Evolutionary conservation across 305 asterid genomes (phyloP).

Genomic region (Fraxinus albicans): DNA sequence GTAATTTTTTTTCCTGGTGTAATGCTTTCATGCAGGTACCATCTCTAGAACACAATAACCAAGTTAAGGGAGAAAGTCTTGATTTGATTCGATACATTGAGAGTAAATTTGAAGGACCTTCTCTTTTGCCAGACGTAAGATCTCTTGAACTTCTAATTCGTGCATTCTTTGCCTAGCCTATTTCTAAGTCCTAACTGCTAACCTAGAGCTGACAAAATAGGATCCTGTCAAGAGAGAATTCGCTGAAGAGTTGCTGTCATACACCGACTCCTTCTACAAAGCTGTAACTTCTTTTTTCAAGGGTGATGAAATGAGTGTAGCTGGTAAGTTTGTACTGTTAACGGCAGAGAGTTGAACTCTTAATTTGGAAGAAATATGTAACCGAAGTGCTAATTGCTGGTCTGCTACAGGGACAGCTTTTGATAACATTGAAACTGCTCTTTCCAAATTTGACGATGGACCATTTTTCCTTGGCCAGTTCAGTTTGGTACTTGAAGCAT

Average conservation of each 20-base stretch:
- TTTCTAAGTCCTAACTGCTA: constrained; percentile 4
- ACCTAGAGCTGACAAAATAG: constrained; percentile 31
- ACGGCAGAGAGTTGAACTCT: not conserved
- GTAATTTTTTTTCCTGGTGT: not conserved
- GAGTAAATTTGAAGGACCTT: constrained; percentile 72
- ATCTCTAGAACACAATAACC: constrained; percentile 66
- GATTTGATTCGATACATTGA: constrained; percentile 69
- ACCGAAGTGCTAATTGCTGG: constrained; percentile 2
- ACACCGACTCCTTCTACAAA: constrained; percentile 47
- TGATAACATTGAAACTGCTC: constrained; percentile 66
- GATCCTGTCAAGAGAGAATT: constrained; percentile 53
- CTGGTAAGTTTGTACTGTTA: constrained; percentile 38
- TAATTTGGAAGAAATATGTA: constrained; percentile 13
- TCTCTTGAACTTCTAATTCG: constrained; percentile 5
- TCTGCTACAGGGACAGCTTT: constrained; percentile 54
- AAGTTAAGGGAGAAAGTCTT: constrained; percentile 80
- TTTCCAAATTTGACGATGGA: constrained; percentile 67
- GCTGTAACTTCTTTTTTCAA: constrained; percentile 51
- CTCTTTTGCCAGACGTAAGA: constrained; percentile 71
- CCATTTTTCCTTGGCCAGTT: constrained; percentile 81
- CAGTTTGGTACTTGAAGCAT: constrained; percentile 56
- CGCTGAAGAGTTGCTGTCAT: constrained; percentile 60
- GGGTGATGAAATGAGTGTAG: constrained; percentile 45
- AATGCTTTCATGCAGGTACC: constrained; percentile 51
- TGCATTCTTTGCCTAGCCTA: constrained; percentile 6